phyloP scores from a whole-genome alignment of 106 monocot species.

The Cymbidium sinense region DNA sequence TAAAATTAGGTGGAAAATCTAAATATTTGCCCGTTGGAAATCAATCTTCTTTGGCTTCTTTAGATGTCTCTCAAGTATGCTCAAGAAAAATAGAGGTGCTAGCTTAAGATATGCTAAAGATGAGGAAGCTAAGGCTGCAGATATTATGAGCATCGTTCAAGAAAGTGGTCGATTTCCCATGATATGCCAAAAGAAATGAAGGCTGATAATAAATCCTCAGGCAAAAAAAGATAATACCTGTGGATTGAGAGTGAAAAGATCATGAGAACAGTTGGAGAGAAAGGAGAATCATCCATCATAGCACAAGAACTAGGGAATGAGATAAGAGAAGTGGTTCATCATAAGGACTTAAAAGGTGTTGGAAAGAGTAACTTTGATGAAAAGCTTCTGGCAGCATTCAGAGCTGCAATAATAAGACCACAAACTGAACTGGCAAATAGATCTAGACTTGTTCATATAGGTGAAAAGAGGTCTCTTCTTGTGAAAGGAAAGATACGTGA shows the following conservation, averaged over 20 bases:
- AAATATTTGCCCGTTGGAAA: slow-evolving; percentile 7
- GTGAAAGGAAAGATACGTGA: slow-evolving; percentile 75
- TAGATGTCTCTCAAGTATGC: neutral
- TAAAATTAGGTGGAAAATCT: slow-evolving; percentile 23
- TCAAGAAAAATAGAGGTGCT: slow-evolving; percentile 4
- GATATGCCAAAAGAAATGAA: slow-evolving; percentile 6
- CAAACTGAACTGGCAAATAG: slow-evolving; percentile 18
- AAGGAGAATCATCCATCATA: slow-evolving; percentile 44
- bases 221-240: slow-evolving; percentile 24
- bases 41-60: slow-evolving; percentile 10
- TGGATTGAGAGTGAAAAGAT: slow-evolving; percentile 85
- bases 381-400: slow-evolving; percentile 75
- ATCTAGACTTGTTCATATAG: slow-evolving; percentile 20
- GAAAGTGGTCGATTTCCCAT: slow-evolving; percentile 14
- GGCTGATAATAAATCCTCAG: slow-evolving; percentile 7
- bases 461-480: slow-evolving; percentile 39
- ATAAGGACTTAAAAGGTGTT: slow-evolving; percentile 24
- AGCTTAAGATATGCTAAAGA: slow-evolving; percentile 3
- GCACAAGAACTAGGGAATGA: slow-evolving; percentile 73
- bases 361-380: slow-evolving; percentile 45
- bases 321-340: slow-evolving; percentile 52
- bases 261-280: slow-evolving; percentile 45
- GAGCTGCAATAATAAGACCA: slow-evolving; percentile 55
- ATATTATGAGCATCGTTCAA: slow-evolving; percentile 85
- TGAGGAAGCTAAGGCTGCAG: slow-evolving; percentile 17